Evolutionary conservation across 2,329 filamentous ascomycete species (phyloP).

Genomic region (Tolypocladium album): DNA sequence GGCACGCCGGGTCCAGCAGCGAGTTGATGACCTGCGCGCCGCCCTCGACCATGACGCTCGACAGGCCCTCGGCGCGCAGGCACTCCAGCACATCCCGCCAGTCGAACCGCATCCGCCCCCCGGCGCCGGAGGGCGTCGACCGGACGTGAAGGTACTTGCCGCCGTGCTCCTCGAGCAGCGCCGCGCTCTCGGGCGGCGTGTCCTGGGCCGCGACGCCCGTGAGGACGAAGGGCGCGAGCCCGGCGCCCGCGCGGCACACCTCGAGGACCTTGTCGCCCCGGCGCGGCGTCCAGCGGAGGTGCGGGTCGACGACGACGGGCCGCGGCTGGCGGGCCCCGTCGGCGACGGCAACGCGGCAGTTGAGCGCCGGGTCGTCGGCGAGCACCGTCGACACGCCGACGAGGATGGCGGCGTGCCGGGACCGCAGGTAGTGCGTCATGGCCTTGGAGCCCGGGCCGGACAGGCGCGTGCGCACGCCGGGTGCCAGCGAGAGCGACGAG

Average conservation of each 20-base stretch:
- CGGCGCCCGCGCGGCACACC: constrained; percentile 52
- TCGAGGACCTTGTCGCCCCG: constrained; percentile 53
- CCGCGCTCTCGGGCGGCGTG: constrained; percentile 30
- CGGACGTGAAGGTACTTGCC: constrained; percentile 38
- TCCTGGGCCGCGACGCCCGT: constrained; percentile 32
- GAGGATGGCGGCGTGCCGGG: constrained; percentile 72
- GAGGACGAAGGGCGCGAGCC: constrained; percentile 65
- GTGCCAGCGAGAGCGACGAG: constrained; percentile 62
- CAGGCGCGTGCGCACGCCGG: constrained; percentile 70
- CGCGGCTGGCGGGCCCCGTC: constrained; percentile 52
- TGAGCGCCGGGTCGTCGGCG: constrained; percentile 76
- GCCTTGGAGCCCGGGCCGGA: constrained; percentile 77
- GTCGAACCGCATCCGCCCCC: constrained; percentile 34
- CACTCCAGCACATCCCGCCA: constrained; percentile 56
- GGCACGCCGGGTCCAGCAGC: constrained; percentile 53
- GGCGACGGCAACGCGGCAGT: constrained; percentile 60
- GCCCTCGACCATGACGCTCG: constrained; percentile 86
- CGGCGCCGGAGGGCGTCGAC: constrained; percentile 20
- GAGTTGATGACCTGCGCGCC: constrained; percentile 75
- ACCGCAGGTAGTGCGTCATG: constrained; percentile 88
- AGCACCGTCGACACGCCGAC: constrained; percentile 76
- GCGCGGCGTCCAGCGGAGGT: constrained; percentile 57
- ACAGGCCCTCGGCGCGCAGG: constrained; percentile 49
- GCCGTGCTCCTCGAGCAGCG: constrained; percentile 35
- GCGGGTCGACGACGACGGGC: constrained; percentile 74